Conservation (phyloP, 768 basidiomycete species). For the Wakefieldia striispora region DNA sequence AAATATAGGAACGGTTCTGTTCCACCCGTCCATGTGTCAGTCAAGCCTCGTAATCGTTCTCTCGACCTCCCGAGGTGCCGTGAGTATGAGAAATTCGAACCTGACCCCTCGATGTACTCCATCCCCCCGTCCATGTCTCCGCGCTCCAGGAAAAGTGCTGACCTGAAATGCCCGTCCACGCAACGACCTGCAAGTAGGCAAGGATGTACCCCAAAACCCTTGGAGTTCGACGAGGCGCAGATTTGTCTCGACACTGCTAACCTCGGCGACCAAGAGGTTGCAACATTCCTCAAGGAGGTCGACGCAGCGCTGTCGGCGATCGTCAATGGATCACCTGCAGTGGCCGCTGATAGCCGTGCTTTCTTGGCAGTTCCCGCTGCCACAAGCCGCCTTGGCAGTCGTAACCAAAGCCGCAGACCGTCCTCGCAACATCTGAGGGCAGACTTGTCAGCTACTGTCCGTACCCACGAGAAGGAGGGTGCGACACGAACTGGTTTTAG, state of each 20-base stretch:
- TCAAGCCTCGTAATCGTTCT: slow-evolving; percentile 29
- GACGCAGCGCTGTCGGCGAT: slow-evolving; percentile 29
- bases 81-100: slow-evolving; percentile 26
- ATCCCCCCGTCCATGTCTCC: slow-evolving; percentile 30
- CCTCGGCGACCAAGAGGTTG: slow-evolving; percentile 29
- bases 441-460: slow-evolving; percentile 28
- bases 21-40: slow-evolving; percentile 30
- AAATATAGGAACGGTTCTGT: slow-evolving; percentile 33
- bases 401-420: slow-evolving; percentile 29
- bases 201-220: slow-evolving; percentile 17
- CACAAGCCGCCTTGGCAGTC: slow-evolving; percentile 24
- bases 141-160: slow-evolving; percentile 20
- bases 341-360: slow-evolving; percentile 30
- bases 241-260: slow-evolving; percentile 32
- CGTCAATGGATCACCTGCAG: slow-evolving; percentile 24
- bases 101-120: slow-evolving; percentile 30
- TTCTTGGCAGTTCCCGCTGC: slow-evolving; percentile 29
- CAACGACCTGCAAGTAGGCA: slow-evolving; percentile 29
- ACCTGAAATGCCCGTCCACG: slow-evolving; percentile 20
- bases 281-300: slow-evolving; percentile 31
- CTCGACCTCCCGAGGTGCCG: slow-evolving; percentile 28
- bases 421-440: slow-evolving; percentile 32
- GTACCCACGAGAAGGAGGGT: slow-evolving; percentile 26
- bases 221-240: slow-evolving; percentile 30
- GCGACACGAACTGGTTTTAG: slow-evolving; percentile 28